phyloP scores from a whole-genome alignment of 306 rosid genomes.

The Cucurbita maxima region DNA sequence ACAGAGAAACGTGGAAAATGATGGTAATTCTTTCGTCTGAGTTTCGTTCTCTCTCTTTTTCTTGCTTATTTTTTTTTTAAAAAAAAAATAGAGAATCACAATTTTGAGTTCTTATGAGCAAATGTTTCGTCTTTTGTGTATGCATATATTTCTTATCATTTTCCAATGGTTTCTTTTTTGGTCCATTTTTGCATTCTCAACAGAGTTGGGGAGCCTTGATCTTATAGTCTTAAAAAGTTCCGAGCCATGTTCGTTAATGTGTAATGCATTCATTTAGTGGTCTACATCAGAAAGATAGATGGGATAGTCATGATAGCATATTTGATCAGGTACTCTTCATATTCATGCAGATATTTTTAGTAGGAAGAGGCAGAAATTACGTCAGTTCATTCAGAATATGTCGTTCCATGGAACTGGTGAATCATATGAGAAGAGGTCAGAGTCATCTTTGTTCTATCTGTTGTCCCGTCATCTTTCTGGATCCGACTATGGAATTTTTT shows the following conservation, averaged over 20 bases:
- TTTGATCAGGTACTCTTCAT: slow-evolving; percentile 23
- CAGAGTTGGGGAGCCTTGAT: neutral
- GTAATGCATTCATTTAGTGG: neutral
- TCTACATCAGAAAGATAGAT: neutral
- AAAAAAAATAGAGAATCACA: neutral
- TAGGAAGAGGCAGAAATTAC: slow-evolving; percentile 57
- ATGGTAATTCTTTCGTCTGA: slow-evolving; percentile 13
- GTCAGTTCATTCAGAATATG: slow-evolving; percentile 34
- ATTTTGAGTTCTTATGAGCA: neutral
- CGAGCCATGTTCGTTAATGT: neutral
- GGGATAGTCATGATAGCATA: neutral
- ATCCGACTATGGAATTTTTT: slow-evolving; percentile 4
- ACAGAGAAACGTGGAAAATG: slow-evolving; percentile 12
- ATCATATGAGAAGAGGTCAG: slow-evolving; percentile 49
- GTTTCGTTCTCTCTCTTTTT: neutral
- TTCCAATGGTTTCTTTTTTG: neutral
- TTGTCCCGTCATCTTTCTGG: slow-evolving; percentile 10
- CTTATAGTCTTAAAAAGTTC: neutral
- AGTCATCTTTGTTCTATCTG: slow-evolving; percentile 4
- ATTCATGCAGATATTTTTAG: slow-evolving; percentile 27
- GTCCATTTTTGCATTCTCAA: neutral
- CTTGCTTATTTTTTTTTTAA: neutral
- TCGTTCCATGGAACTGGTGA: slow-evolving; percentile 31
- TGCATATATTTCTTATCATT: neutral
- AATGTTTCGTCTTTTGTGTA: neutral